phyloP scores from a whole-genome alignment of 2,329 filamentous ascomycete species.

The Ophiocordyceps sinensis region DNA sequence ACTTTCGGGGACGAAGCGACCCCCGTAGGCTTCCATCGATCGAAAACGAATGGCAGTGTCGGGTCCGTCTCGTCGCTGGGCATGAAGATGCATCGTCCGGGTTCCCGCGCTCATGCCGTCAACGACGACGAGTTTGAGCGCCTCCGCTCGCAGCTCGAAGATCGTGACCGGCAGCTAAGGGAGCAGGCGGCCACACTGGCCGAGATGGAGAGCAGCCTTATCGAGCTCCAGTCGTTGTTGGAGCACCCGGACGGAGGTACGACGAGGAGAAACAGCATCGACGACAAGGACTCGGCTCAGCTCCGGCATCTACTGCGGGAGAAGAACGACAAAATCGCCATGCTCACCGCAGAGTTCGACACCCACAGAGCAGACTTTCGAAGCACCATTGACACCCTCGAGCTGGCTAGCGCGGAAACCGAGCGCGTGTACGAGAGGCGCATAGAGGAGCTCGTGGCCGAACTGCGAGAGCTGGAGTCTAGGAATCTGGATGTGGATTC shows the following conservation, averaged over 20 bases:
- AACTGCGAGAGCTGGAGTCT: slow-evolving; percentile 70
- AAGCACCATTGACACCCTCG: slow-evolving; percentile 90
- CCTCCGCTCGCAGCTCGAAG: slow-evolving; percentile 60
- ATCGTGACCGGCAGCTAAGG: slow-evolving; percentile 74
- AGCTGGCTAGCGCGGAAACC: slow-evolving; percentile 90
- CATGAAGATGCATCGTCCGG: slow-evolving; percentile 33
- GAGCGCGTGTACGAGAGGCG: slow-evolving; percentile 91
- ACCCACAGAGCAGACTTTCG: slow-evolving; percentile 89
- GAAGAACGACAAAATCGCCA: slow-evolving; percentile 92
- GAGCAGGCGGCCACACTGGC: slow-evolving; percentile 71
- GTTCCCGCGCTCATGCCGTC: slow-evolving; percentile 34
- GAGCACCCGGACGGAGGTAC: slow-evolving; percentile 33
- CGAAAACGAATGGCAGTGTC: slow-evolving; percentile 37
- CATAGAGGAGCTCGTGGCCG: slow-evolving; percentile 71
- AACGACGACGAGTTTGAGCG: slow-evolving; percentile 61
- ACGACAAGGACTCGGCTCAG: slow-evolving; percentile 61
- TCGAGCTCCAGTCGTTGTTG: slow-evolving; percentile 61
- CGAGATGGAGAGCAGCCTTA: slow-evolving; percentile 81
- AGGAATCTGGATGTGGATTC: slow-evolving; percentile 80
- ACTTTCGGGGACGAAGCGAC: slow-evolving; percentile 44
- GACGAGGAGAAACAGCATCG: slow-evolving; percentile 32
- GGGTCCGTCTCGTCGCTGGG: slow-evolving; percentile 41
- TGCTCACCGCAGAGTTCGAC: slow-evolving; percentile 90
- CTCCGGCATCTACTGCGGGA: slow-evolving; percentile 74
- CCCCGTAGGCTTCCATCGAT: slow-evolving; percentile 34